These are phyloP conservation scores for Phytophthora sp. DNA, from an alignment of 352 stramenopile species.

Conservation along the genomic window DNA sequence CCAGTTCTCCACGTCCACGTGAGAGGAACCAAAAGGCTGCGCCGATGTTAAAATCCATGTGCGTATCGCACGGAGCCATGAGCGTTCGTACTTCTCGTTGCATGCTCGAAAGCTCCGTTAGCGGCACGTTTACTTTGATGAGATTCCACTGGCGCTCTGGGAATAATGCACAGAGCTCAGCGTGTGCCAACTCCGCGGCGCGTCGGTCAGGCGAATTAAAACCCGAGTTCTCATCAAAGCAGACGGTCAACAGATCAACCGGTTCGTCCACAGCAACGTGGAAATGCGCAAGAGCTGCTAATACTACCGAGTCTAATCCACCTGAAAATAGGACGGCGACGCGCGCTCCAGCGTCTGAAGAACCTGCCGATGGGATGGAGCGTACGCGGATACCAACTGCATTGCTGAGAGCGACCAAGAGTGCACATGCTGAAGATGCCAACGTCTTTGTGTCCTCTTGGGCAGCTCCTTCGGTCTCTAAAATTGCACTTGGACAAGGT, in stretches of 20 bases:
- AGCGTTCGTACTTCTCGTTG: slow-evolving; percentile 80
- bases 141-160: slow-evolving; percentile 87
- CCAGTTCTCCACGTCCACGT: slow-evolving; percentile 57
- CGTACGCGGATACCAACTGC: slow-evolving; percentile 85
- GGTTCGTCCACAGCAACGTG: slow-evolving; percentile 60
- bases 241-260: slow-evolving; percentile 96
- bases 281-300: slow-evolving; percentile 91
- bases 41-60: slow-evolving; percentile 99
- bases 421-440: slow-evolving; percentile 34
- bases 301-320: slow-evolving; percentile 95
- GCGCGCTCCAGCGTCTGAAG: slow-evolving; percentile 11
- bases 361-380: slow-evolving; percentile 42
- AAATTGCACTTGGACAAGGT: slow-evolving; percentile 11
- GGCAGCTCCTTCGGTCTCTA: neutral
- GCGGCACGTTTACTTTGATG: slow-evolving; percentile 84
- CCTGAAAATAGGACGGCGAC: slow-evolving; percentile 97
- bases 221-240: slow-evolving; percentile 81
- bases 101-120: slow-evolving; percentile 63
- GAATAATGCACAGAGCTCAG: slow-evolving; percentile 88
- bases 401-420: slow-evolving; percentile 78
- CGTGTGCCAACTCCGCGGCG: slow-evolving; percentile 80
- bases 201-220: slow-evolving; percentile 91
- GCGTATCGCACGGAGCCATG: slow-evolving; percentile 86
- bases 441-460: slow-evolving; percentile 11
- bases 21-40: slow-evolving; percentile 96